Base-by-base conservation (phyloP, 257 asterid genomes). In the Lavandula angustifolia region DNA sequence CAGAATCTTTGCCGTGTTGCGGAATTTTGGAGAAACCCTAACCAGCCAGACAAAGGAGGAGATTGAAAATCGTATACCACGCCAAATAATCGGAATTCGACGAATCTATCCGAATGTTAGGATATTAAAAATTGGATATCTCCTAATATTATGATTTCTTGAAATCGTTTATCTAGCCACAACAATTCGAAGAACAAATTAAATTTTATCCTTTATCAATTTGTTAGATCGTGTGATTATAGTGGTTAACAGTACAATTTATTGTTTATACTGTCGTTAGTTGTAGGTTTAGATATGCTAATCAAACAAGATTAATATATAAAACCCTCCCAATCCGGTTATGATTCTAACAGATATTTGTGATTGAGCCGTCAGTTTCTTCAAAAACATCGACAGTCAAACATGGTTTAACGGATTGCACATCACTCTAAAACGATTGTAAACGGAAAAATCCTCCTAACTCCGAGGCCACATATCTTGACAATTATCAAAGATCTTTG, bases 1-100 rank as follows among this genome's bases (percentile, higher is more conserved):
- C n/a, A 52, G 63, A 53, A 52, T 46, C 33, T 14, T 57, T 2
- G 54, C 33, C 46, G 67, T 37, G 46, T 54, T 37, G 78, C 53
- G 56, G 72, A 56, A 72, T 48, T 13, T 48, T 67, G 57, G 74
- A 55, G 67, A 76, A 76, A 76, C 77, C 80, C 64, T 38, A 38
- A 55, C 1, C 58, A 70, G 71, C 37, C 32, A 58, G 56, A 41
- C 56, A 64, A 29, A 48, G 54, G 49, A 35, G 71, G 64, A 58
- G 33, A 49, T 10, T 17, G 22, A 46, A 67, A 69, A 64, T 40
- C 48, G 76, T 62, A 66, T 69, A 70, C 64, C 32, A 58, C 5
- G 50, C 79, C 66, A 43, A 64, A 43, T 64, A 37, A 69, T 69
- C 68, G 75, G 66, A 40, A 51, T 40, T 46, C 5, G 27, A 12